Evolutionary conservation across 805 yeast species (phyloP), one percentile per base, ranked within the genome.

Genomic region (Yarrowia yakushimensis): DNA sequence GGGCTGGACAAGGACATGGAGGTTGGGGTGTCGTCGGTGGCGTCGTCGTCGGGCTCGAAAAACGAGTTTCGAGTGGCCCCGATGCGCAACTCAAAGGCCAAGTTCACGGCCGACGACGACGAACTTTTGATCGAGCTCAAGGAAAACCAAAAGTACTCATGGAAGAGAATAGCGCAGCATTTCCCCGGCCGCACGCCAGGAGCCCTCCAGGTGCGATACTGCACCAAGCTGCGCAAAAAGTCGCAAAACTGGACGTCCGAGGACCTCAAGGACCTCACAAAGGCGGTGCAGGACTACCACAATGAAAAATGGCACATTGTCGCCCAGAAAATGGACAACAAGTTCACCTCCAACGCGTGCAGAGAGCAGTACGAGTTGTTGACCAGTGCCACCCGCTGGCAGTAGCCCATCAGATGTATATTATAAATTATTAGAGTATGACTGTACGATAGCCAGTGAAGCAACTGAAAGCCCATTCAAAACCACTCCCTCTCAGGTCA

Each of bases 131-230:
- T 71, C 23, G 63, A 65, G 45, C 77, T 88, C 68, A 88, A 88
- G 70, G 93, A 87, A 70, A 82, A 82, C 54, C 86, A 84, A 70
- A 85, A 85, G 69, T 76, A 87, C 67, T 91, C 94, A 0, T 88
- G 96, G 96, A 82, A 87, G 70, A 90, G 87, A 66, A 88, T 88
- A 45, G 84, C 92, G 1, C 79, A 84, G 43, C 86, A 85, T 68
- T 87, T 88, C 71, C 79, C 82, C 30, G 85, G 85, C 69, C 77
- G 96, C 69, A 87, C 94, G 1, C 88, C 93, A 20, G 89, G 88
- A 68, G 91, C 93, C 0, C 86, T 93, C 65, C 94, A 88, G 74
- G 88, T 88, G 23, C 69, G 73, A 25, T 71, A 71, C 64, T 66
- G 69, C 48, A 68, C 71, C 22, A 64, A 65, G 39, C 69, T 71